A percentile compares a stretch with the other conserved stretches of the same genome.
These are phyloP conservation scores for Lyophyllum semitale DNA, from an alignment of 768 basidiomycete species.

Conservation along the genomic window DNA sequence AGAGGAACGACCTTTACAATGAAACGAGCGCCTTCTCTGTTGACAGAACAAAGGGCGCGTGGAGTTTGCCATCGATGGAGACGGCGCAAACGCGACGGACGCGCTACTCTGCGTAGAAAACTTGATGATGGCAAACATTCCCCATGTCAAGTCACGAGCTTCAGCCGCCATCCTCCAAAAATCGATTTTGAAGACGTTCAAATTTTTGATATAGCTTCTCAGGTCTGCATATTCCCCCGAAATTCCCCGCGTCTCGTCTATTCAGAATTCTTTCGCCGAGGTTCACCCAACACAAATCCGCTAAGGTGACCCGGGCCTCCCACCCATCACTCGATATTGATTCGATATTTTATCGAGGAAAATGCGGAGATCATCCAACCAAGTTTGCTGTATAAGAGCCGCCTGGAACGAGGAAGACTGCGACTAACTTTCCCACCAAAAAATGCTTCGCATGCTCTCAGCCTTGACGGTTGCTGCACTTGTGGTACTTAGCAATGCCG, in stretches of 20 bases:
- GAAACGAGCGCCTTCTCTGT: not conserved
- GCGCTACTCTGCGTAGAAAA: constrained; percentile 5
- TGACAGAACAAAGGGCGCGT: not conserved
- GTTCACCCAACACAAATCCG: not conserved
- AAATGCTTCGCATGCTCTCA: constrained; percentile 11
- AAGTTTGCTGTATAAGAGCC: not conserved
- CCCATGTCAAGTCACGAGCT: too few species aligned
- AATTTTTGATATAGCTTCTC: too few species aligned
- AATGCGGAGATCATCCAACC: not conserved
- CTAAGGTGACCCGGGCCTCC: not conserved
- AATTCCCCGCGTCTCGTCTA: not conserved
- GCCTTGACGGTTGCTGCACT: constrained; percentile 18
- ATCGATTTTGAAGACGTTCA: too few species aligned
- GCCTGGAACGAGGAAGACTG: not conserved
- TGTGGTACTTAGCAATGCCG: constrained; percentile 24
- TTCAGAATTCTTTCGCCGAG: constrained; percentile 9
- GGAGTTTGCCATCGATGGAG: not conserved
- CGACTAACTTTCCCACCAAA: not conserved
- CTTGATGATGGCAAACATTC: too few species aligned
- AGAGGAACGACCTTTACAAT: not conserved
- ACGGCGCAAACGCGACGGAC: too few species aligned
- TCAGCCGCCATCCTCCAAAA: too few species aligned
- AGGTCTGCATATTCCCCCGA: too few species aligned
- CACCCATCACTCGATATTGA: constrained; percentile 7
- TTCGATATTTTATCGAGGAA: constrained; percentile 16